Evolutionary conservation across 148 eudicot species (phyloP).

Genomic region (Silene conica): DNA sequence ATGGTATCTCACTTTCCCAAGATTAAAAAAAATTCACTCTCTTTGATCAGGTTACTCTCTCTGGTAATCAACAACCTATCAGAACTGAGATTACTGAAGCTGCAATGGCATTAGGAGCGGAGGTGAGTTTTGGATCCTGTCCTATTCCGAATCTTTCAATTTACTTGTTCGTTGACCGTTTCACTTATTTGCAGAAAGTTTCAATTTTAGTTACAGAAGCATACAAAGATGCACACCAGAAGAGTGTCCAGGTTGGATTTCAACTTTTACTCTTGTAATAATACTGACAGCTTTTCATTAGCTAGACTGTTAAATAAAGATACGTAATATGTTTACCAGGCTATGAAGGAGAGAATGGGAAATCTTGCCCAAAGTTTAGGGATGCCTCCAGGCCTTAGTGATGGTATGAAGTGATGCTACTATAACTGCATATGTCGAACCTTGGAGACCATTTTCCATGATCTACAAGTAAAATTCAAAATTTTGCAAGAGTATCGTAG

Average conservation of each 20-base stretch:
- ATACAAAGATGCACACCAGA: constrained; percentile 94
- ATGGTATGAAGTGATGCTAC: constrained; percentile 43
- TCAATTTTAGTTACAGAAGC: constrained; percentile 85
- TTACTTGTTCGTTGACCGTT: too few species aligned
- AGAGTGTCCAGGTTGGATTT: constrained; percentile 65
- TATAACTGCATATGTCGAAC: not conserved
- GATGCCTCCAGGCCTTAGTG: constrained; percentile 74
- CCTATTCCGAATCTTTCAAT: not conserved
- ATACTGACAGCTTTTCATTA: not conserved
- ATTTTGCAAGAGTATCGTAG: constrained; percentile 20
- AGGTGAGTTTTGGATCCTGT: constrained; percentile 33
- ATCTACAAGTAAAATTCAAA: constrained; percentile 1
- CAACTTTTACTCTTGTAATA: not conserved
- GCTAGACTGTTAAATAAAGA: not conserved
- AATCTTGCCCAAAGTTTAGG: constrained; percentile 84
- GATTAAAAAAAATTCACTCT: not conserved
- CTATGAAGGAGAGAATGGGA: constrained; percentile 82
- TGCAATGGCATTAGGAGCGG: constrained; percentile 88
- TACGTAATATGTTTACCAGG: constrained; percentile 33
- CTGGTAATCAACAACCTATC: constrained; percentile 92
- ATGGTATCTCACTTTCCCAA: not conserved
- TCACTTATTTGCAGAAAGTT: constrained; percentile 46
- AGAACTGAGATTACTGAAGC: constrained; percentile 96
- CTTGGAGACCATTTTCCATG: not conserved
- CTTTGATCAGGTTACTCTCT: constrained; percentile 69